These are phyloP conservation scores for Neoarthrinium moseri DNA, from an alignment of 2,329 filamentous ascomycete species.

Conservation along the genomic window DNA sequence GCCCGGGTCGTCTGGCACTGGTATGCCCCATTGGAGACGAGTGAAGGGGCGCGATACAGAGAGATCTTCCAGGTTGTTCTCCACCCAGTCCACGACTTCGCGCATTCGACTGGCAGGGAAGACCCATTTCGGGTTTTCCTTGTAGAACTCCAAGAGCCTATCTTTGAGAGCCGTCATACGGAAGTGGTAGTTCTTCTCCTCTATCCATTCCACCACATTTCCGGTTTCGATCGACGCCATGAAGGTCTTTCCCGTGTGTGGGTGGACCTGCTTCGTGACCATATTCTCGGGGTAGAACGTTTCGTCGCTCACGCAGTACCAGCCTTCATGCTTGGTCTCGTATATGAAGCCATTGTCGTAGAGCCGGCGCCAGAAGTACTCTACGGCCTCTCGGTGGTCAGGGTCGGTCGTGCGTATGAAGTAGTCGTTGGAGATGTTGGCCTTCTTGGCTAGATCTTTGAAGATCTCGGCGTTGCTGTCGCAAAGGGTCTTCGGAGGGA, in stretches of 20 bases:
- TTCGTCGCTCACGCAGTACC: constrained; percentile 97
- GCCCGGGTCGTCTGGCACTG: constrained; percentile 75
- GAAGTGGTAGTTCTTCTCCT: constrained; percentile 94
- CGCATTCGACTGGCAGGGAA: constrained; percentile 70
- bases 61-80: constrained; percentile 77
- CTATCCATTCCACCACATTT: constrained; percentile 91
- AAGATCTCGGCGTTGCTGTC: constrained; percentile 82
- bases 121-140: constrained; percentile 74
- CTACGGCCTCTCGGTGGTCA: constrained; percentile 79
- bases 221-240: constrained; percentile 85
- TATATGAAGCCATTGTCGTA: constrained; percentile 78
- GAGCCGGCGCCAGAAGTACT: constrained; percentile 85
- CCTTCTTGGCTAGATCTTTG: constrained; percentile 66
- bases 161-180: constrained; percentile 80
- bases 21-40: constrained; percentile 83
- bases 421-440: constrained; percentile 73
- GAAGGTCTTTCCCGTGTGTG: constrained; percentile 77
- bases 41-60: constrained; percentile 82
- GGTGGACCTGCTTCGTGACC: constrained; percentile 73
- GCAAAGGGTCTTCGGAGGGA: constrained; percentile 81
- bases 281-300: constrained; percentile 84
- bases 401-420: constrained; percentile 91
- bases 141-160: constrained; percentile 76
- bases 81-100: constrained; percentile 77
- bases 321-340: constrained; percentile 82